A percentile compares a stretch with the other conserved stretches of the same genome.
These are phyloP conservation scores for Penicillium argentinense DNA, from an alignment of 495 filamentous ascomycete species.

Conservation along the genomic window DNA sequence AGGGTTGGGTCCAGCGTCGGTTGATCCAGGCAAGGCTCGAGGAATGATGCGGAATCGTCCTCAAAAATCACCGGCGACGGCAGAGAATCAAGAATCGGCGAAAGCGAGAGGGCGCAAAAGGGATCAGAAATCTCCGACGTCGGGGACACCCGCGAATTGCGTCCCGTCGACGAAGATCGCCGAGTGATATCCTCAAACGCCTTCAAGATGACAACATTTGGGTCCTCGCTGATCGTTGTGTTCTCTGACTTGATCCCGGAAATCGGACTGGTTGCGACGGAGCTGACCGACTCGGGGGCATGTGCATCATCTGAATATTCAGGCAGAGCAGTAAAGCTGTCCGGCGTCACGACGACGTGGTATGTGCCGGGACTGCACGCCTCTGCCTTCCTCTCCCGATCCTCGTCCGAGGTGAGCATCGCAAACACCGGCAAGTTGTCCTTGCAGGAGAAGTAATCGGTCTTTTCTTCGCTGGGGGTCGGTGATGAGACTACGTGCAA, in stretches of 20 bases:
- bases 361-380: slow-evolving; percentile 54
- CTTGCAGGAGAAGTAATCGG: slow-evolving; percentile 27
- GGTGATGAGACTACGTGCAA: slow-evolving; percentile 25
- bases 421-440: slow-evolving; percentile 54
- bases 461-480: slow-evolving; percentile 21
- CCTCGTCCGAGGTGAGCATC: slow-evolving; percentile 58
- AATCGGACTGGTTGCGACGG: slow-evolving; percentile 19
- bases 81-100: slow-evolving; percentile 19
- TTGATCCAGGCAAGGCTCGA: slow-evolving; percentile 21
- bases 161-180: slow-evolving; percentile 26
- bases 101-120: slow-evolving; percentile 25
- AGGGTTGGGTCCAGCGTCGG: slow-evolving; percentile 35
- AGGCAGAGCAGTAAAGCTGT: slow-evolving; percentile 53
- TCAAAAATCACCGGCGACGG: slow-evolving; percentile 19
- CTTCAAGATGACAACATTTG: slow-evolving; percentile 48
- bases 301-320: slow-evolving; percentile 49
- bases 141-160: slow-evolving; percentile 34
- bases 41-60: slow-evolving; percentile 11
- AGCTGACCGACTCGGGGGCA: slow-evolving; percentile 19
- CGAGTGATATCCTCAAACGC: slow-evolving; percentile 49
- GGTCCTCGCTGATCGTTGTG: slow-evolving; percentile 26
- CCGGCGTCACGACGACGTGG: slow-evolving; percentile 54
- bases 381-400: slow-evolving; percentile 59
- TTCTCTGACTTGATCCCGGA: slow-evolving; percentile 13
- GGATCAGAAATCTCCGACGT: slow-evolving; percentile 37